Percentiles rank a stretch among this genome's conserved stretches.
phyloP scores from a whole-genome alignment of 2,329 filamentous ascomycete genomes.

The Fusarium sp. region DNA sequence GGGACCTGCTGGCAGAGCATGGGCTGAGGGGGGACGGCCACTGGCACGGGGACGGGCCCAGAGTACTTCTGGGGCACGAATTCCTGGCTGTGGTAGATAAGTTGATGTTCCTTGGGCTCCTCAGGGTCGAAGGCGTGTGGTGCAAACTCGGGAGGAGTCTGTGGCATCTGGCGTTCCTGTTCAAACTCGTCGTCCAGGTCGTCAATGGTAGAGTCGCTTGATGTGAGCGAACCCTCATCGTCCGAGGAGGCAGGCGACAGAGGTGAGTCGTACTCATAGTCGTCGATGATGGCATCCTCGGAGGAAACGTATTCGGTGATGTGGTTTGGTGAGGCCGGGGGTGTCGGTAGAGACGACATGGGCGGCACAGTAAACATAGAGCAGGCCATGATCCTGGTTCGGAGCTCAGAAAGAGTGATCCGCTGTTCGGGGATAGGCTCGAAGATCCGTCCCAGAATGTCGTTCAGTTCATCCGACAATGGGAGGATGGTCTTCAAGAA shows the following conservation, averaged over 20 bases:
- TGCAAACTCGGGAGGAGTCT: constrained; percentile 52
- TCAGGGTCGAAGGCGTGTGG: constrained; percentile 58
- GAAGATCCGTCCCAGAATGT: constrained; percentile 88
- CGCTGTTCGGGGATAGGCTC: constrained; percentile 83
- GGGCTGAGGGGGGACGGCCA: constrained; percentile 39
- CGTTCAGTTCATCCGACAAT: constrained; percentile 87
- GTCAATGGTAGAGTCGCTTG: constrained; percentile 62
- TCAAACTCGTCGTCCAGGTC: constrained; percentile 61
- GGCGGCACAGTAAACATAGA: constrained; percentile 71
- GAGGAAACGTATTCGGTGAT: constrained; percentile 57
- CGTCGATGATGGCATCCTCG: constrained; percentile 57
- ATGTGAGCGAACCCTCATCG: constrained; percentile 65
- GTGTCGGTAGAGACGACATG: constrained; percentile 48
- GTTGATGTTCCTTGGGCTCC: constrained; percentile 51
- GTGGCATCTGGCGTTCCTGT: constrained; percentile 53
- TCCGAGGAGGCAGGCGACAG: constrained; percentile 64
- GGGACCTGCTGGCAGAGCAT: constrained; percentile 46
- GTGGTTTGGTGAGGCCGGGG: constrained; percentile 56
- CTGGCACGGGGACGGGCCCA: constrained; percentile 47
- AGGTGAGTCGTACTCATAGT: constrained; percentile 56
- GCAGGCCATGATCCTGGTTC: constrained; percentile 79
- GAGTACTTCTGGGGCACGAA: constrained; percentile 58
- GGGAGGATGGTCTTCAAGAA: constrained; percentile 95
- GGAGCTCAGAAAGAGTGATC: constrained; percentile 83
- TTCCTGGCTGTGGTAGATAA: constrained; percentile 56